Conservation (phyloP, 805 yeast genomes). For the Ogataea philodendri region DNA sequence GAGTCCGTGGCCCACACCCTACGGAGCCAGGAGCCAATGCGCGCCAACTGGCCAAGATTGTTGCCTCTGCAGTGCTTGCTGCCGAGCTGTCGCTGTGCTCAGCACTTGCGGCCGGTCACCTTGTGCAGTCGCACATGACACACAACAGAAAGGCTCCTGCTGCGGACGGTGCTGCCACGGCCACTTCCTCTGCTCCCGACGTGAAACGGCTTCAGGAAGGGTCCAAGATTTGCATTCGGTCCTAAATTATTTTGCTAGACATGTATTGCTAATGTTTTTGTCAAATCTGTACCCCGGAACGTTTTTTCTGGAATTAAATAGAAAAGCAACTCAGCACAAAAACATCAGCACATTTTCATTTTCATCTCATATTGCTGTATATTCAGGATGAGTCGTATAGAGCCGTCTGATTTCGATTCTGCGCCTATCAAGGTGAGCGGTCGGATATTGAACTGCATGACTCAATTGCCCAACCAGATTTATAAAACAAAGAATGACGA, state of each 20-base stretch:
- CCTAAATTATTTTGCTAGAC: constrained; percentile 33
- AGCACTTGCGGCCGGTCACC: constrained; percentile 97
- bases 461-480: constrained; percentile 65
- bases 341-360: too few relatives aligned
- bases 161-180: constrained; percentile 22
- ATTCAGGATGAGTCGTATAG: constrained; percentile 10
- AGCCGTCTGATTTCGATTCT: constrained; percentile 23
- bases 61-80: constrained; percentile 93
- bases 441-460: constrained; percentile 63
- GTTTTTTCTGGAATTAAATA: constrained; percentile 12
- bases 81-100: constrained; percentile 93
- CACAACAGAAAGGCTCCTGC: constrained; percentile 64
- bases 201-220: constrained; percentile 62
- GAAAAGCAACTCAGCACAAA: constrained; percentile 3
- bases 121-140: constrained; percentile 96
- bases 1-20: constrained; percentile 95
- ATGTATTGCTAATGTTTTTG: constrained; percentile 12
- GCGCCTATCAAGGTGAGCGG: constrained; percentile 50
- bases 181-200: constrained; percentile 35
- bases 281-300: constrained; percentile 11
- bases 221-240: constrained; percentile 70
- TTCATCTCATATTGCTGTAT: too few relatives aligned
- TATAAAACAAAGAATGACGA: constrained; percentile 38
- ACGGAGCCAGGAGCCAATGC: constrained; percentile 94
- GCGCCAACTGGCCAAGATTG: constrained; percentile 84